Base-by-base conservation (phyloP, 768 basidiomycete species). In the Pleurotus pulmonarius region DNA sequence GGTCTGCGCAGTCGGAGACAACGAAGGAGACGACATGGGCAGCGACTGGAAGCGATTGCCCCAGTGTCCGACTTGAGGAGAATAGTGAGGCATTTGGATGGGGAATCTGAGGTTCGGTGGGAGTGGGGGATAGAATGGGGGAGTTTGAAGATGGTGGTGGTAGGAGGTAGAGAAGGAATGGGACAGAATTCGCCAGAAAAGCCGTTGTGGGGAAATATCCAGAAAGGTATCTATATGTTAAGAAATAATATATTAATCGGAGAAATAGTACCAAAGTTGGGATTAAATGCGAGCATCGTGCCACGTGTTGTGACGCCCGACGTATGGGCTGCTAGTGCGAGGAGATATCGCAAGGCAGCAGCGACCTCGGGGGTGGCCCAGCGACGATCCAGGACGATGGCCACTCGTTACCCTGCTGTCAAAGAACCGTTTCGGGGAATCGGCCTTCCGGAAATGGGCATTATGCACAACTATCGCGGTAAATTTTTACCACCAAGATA, bases 11-110 rank as follows among this genome's bases (percentile, higher is more conserved):
- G 60, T 34, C 53, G 64, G 55, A 55, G 72, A 75, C 54, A 80
- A 71, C 51, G 75, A 65, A 20, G 81, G 72, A 49, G 80, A 74
- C 37, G 81, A 77, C 46, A 79, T 73, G 24, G 77, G 75, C 51
- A 89, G 77, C 46, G 83, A 79, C 67, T 88, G 86, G 58, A 85
- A 88, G 65, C 87, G 86, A 61, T 85, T 86, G 41, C 87, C 87
- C 88, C 88, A 89, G 57, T 82, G 67, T 55, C 83, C 76, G 56
- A 72, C 66, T 41, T 66, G 72, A 61, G 67, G 66, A 54, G 64
- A 64, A 59, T 77, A 79, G 57, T 68, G 74, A 55, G 78, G 74
- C 81, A 81, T 83, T 54, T 52, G 61, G 49, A 57, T 63, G 62
- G 58, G 60, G 29, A 63, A 61, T 44, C 55, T 34, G 55, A 44